phyloP scores from a whole-genome alignment of 257 asterid genomes.

The Solanum clarkiae region DNA sequence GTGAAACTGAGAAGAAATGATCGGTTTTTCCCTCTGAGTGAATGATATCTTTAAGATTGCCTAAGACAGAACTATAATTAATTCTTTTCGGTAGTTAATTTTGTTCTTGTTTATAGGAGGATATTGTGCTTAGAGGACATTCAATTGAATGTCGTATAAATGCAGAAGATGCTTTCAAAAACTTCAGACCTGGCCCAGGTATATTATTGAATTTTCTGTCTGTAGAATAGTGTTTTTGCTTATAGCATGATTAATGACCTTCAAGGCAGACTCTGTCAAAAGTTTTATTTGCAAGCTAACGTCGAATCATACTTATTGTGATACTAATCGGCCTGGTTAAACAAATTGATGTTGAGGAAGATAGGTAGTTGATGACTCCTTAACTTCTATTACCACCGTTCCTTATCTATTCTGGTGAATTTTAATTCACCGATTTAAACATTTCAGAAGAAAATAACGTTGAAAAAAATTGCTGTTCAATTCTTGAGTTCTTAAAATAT shows the following conservation, averaged over 20 bases:
- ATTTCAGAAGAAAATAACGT: background rate
- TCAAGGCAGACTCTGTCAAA: background rate
- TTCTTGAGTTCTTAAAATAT: background rate
- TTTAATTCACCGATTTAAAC: background rate
- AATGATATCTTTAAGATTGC: background rate
- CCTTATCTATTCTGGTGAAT: background rate
- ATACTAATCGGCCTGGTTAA: background rate
- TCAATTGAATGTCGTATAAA: constrained; percentile 98
- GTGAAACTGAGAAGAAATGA: background rate
- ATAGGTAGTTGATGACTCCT: background rate
- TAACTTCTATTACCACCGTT: background rate
- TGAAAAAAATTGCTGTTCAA: background rate
- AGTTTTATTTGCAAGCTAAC: background rate
- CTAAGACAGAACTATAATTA: background rate
- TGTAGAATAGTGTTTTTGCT: background rate
- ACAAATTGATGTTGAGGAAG: background rate
- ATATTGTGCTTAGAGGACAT: constrained; percentile 85
- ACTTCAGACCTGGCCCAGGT: constrained; percentile 99
- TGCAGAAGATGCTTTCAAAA: constrained; percentile 99
- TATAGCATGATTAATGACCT: background rate
- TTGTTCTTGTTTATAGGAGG: constrained; percentile 44
- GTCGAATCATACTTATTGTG: background rate
- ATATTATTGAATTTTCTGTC: constrained; percentile 3
- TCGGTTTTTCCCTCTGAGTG: background rate
- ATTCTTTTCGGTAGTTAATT: background rate